A percentile compares a stretch with the other conserved stretches of the same genome.
phyloP scores from a whole-genome alignment of 148 eudicot species.

The Amaranthus cruentus region DNA sequence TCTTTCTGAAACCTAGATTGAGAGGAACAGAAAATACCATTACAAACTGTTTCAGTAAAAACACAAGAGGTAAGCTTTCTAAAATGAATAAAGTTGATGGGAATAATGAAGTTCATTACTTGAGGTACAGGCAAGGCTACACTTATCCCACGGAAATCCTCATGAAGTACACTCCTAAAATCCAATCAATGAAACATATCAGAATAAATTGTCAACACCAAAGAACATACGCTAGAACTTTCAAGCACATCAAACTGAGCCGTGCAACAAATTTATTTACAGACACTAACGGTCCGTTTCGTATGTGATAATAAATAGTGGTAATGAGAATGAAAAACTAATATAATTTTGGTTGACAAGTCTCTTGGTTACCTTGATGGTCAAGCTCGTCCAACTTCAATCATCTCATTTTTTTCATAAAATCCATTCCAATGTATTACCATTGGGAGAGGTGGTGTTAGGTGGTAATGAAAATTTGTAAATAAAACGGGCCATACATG shows the following conservation, averaged over 20 bases:
- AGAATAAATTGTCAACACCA: not conserved
- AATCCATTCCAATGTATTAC: too few relatives aligned
- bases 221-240: not conserved
- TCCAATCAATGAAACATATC: not conserved
- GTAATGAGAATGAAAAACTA: too few relatives aligned
- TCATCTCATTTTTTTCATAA: too few relatives aligned
- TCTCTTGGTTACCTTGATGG: not conserved
- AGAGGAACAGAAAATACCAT: not conserved
- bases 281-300: not conserved
- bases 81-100: not conserved
- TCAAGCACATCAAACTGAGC: too few relatives aligned
- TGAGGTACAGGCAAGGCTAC: slow-evolving; percentile 51
- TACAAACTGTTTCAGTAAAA: not conserved
- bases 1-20: slow-evolving; percentile 57
- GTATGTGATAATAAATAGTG: not conserved
- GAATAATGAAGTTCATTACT: slow-evolving; percentile 32
- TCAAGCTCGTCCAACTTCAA: not conserved
- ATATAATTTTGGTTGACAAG: too few relatives aligned
- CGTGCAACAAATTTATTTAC: too few relatives aligned
- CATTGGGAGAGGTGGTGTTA: too few relatives aligned
- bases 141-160: slow-evolving; percentile 45
- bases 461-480: too few relatives aligned
- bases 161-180: slow-evolving; percentile 50
- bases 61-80: not conserved
- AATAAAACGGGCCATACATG: too few relatives aligned